A percentile compares a stretch with the other conserved stretches of the same genome.
Evolutionary conservation across 2,329 filamentous ascomycete genomes (phyloP).

Genomic region (Fusarium chlamydosporum): DNA sequence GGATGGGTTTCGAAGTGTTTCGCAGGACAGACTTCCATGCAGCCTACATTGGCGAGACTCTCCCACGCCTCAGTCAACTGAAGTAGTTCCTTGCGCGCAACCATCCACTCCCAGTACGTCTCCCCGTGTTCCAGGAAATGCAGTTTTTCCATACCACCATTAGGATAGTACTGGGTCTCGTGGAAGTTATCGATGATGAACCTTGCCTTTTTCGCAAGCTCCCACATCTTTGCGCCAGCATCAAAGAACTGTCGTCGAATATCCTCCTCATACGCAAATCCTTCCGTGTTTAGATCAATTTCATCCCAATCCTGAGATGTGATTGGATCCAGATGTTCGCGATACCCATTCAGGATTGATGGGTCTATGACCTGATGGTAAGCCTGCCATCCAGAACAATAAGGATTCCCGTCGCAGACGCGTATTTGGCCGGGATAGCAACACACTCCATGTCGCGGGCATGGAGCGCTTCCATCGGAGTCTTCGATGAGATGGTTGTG

Average conservation of each 20-base stretch:
- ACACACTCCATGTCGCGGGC: slow-evolving; percentile 25
- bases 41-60: slow-evolving; percentile 11
- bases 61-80: slow-evolving; percentile 16
- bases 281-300: background rate
- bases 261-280: slow-evolving; percentile 11
- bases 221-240: slow-evolving; percentile 12
- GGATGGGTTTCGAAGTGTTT: slow-evolving; percentile 7
- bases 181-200: slow-evolving; percentile 1
- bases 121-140: background rate
- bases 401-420: background rate
- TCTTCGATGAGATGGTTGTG: background rate
- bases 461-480: background rate
- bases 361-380: slow-evolving; percentile 25
- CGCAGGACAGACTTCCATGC: slow-evolving; percentile 35
- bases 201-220: background rate
- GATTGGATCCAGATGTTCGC: background rate
- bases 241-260: slow-evolving; percentile 31
- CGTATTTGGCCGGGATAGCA: background rate
- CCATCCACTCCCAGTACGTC: slow-evolving; percentile 9
- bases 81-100: background rate
- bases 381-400: slow-evolving; percentile 24
- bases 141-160: background rate
- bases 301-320: slow-evolving; percentile 1
- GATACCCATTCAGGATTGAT: background rate
- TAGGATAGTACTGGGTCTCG: fast-evolving